phyloP scores from a whole-genome alignment of 441 rosid species.

The Monsonia emarginata region DNA sequence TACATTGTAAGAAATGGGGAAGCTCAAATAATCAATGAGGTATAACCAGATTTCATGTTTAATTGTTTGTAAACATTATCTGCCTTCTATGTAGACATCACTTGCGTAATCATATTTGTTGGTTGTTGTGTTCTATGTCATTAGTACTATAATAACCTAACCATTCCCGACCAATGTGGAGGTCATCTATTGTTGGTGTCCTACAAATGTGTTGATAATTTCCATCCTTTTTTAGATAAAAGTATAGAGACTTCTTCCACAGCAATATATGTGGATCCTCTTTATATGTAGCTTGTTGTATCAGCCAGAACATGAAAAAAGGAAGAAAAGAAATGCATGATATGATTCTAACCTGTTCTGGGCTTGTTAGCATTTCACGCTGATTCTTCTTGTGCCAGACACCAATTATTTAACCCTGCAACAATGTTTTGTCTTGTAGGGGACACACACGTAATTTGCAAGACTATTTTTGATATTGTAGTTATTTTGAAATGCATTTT shows the following conservation, averaged over 20 bases:
- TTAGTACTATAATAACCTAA: background rate
- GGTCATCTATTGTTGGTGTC: background rate
- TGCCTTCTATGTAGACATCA: background rate
- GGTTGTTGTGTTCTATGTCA: background rate
- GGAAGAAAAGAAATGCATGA: background rate
- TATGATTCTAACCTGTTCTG: background rate
- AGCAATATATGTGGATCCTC: background rate
- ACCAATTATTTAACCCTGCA: background rate
- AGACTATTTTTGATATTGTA: background rate
- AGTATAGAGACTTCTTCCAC: background rate
- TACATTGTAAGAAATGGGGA: conserved; percentile 86
- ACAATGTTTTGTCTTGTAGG: background rate
- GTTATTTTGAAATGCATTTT: background rate
- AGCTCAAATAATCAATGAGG: conserved; percentile 93
- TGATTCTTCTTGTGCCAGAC: background rate
- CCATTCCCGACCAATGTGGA: background rate
- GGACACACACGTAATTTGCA: background rate
- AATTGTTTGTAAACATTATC: conserved; percentile 3
- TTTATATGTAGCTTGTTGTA: background rate
- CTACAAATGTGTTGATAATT: background rate
- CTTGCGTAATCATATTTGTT: background rate
- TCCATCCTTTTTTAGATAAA: background rate
- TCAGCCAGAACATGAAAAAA: background rate
- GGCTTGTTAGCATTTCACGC: background rate
- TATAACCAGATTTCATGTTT: conserved; percentile 20